These are phyloP conservation scores for Lasiosphaeria ovina DNA, from an alignment of 495 filamentous ascomycete genomes.

Conservation along the genomic window DNA sequence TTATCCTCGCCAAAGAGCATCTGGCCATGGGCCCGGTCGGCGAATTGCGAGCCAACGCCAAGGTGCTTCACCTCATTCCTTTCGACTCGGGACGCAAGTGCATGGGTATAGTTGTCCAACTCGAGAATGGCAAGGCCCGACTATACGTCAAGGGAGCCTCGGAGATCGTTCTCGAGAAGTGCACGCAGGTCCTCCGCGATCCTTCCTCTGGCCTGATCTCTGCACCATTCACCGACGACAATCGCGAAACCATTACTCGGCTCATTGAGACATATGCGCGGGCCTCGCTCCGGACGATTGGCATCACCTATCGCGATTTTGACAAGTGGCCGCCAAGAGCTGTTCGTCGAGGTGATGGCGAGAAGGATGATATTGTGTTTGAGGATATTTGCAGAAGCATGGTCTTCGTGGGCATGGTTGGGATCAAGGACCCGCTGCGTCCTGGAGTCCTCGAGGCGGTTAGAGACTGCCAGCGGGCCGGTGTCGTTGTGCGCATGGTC, in stretches of 20 bases:
- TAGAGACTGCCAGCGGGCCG: slow-evolving; percentile 67
- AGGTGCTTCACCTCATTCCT: slow-evolving; percentile 70
- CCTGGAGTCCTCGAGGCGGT: slow-evolving; percentile 77
- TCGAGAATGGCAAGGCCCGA: slow-evolving; percentile 61
- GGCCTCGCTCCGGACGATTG: slow-evolving; percentile 83
- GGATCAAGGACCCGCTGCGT: slow-evolving; percentile 86
- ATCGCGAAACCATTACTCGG: slow-evolving; percentile 56
- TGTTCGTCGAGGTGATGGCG: slow-evolving; percentile 63
- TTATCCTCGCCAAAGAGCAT: slow-evolving; percentile 70
- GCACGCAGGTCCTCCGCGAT: slow-evolving; percentile 67
- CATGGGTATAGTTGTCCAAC: slow-evolving; percentile 76
- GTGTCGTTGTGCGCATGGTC: slow-evolving; percentile 86
- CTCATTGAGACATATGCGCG: slow-evolving; percentile 76
- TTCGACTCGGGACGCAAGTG: slow-evolving; percentile 88
- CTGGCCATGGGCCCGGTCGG: slow-evolving; percentile 71
- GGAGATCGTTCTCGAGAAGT: slow-evolving; percentile 75
- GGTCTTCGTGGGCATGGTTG: slow-evolving; percentile 74
- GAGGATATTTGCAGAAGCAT: slow-evolving; percentile 71
- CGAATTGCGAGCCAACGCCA: slow-evolving; percentile 67
- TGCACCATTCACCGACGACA: slow-evolving; percentile 54
- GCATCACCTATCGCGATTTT: slow-evolving; percentile 83
- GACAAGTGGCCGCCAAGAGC: slow-evolving; percentile 80
- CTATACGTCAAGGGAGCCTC: slow-evolving; percentile 88
- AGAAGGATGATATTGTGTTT: slow-evolving; percentile 69
- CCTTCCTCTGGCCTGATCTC: slow-evolving; percentile 60